Conservation (phyloP, 495 filamentous ascomycete species). For the Parathielavia appendiculata region DNA sequence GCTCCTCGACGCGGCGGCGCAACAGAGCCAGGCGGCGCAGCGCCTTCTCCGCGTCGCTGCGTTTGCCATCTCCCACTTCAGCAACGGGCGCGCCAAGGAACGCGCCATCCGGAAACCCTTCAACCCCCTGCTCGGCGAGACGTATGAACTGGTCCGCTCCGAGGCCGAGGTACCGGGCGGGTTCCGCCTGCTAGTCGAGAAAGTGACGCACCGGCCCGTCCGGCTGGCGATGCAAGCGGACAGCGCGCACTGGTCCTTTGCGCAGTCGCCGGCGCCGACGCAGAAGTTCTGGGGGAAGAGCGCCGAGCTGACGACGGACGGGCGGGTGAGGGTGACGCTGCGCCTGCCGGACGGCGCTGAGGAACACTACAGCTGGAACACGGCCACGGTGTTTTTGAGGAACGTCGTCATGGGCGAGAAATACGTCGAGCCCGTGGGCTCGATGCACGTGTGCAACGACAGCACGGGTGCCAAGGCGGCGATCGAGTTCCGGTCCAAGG, state of each 20-base stretch:
- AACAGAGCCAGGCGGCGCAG: conserved; percentile 53
- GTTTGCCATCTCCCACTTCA: conserved; percentile 82
- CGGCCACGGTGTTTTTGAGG: conserved; percentile 81
- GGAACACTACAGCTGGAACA: conserved; percentile 78
- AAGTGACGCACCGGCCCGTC: conserved; percentile 87
- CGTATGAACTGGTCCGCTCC: conserved; percentile 85
- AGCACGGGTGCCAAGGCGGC: conserved; percentile 70
- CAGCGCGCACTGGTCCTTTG: conserved; percentile 70
- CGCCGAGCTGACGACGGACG: conserved; percentile 86
- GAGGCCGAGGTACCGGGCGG: conserved; percentile 63
- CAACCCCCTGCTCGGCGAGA: conserved; percentile 96
- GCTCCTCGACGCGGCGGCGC: conserved; percentile 72
- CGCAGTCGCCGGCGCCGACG: conserved; percentile 78
- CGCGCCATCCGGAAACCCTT: conserved; percentile 95
- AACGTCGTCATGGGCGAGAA: conserved; percentile 98
- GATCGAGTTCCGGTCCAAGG: conserved; percentile 82
- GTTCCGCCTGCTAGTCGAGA: conserved; percentile 87
- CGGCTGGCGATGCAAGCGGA: conserved; percentile 92
- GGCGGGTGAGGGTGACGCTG: conserved; percentile 68
- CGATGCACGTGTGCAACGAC: conserved; percentile 77
- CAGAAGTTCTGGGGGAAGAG: conserved; percentile 99
- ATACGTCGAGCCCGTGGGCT: conserved; percentile 91
- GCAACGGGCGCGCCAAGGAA: conserved; percentile 73
- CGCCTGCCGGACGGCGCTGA: conserved; percentile 55
- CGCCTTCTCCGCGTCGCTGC: conserved; percentile 79